A percentile compares a stretch with the other conserved stretches of the same genome.
Conservation (phyloP, 2,329 filamentous ascomycete genomes). For the Claviceps pazoutovae region DNA sequence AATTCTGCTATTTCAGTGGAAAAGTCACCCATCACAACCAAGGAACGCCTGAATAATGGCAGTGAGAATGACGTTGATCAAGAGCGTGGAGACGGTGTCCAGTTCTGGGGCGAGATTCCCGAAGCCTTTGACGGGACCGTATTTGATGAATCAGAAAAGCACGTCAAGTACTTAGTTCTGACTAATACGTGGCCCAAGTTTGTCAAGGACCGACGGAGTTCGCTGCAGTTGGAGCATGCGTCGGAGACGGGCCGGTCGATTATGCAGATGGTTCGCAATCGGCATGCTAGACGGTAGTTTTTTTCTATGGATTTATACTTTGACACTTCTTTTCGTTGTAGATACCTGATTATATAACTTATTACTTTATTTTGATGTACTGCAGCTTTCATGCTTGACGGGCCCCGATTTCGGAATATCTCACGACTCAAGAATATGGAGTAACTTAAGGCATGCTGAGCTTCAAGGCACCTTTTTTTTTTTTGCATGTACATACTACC, state of each 20-base stretch:
- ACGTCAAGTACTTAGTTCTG: conserved; percentile 52
- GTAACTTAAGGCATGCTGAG: no score
- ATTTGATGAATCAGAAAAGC: conserved; percentile 45
- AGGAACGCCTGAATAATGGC: neutral
- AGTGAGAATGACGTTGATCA: neutral
- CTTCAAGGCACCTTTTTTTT: no score
- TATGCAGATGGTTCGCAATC: conserved; percentile 2
- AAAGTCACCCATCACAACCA: neutral
- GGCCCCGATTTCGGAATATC: no score
- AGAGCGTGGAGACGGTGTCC: conserved; percentile 4
- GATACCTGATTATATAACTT: neutral
- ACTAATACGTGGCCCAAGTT: conserved; percentile 56
- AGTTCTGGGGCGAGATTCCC: conserved; percentile 30
- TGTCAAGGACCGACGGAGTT: conserved; percentile 23
- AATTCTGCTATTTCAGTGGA: neutral
- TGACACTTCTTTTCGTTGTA: neutral
- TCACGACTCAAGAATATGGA: no score
- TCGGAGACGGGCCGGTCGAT: conserved; percentile 6
- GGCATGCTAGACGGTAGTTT: neutral
- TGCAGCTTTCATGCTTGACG: neutral
- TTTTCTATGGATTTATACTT: neutral
- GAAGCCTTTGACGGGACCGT: conserved; percentile 33
- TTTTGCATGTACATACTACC: no score
- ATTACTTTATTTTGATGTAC: neutral
- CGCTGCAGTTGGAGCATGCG: conserved; percentile 9